Base-by-base conservation (phyloP, 192 early-diverging fungal species). In the Backusella tuberculispora region DNA sequence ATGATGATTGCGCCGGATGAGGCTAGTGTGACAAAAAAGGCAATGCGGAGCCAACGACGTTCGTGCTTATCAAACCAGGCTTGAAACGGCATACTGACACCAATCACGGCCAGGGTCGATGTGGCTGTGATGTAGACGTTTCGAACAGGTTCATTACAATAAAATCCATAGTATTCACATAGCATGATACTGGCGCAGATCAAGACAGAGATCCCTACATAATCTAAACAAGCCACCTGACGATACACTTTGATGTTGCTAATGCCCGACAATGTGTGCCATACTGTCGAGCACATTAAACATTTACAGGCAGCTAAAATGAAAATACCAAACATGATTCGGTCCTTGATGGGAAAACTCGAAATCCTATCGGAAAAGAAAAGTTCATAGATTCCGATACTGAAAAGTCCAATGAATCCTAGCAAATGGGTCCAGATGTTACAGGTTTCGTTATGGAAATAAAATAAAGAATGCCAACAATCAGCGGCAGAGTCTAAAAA, bases 361-460 rank as follows among this genome's bases (percentile, higher is more conserved):
- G 70, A 17, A 4, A 82, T 34, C 3, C 71, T 19, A 0, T 46
- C 37, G 0, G 77, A 82, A 34, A 74, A 78, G 47, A 82, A 85
- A 29, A 85, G 77, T 45, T 88, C 83, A 63, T 88, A 85, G 41
- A 86, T 77, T 12, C 86, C 87, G 4, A 91, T 72, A 8, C 78
- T 80, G 19, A 91, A 74, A 73, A 91, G 88, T 63, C 88, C 84
- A 41, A 88, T 69, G 44, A 89, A 88, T 12, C 87, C 90, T 42
- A 89, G 43, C 2, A 91, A 80, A 80, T 91, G 90, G 9, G 90
- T 88, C 79, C 84, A 91, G 68, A 91, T 91, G 75, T 91, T 91
- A 40, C 88, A 87, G 14, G 90, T 87, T 74, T 92, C 90, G 56
- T 92, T 92, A 73, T 92, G 90, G 42, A 90, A 29, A 47, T 88